Evolutionary conservation across 2,329 filamentous ascomycete species (phyloP).

Genomic region (Dichotomopilus funicola): DNA sequence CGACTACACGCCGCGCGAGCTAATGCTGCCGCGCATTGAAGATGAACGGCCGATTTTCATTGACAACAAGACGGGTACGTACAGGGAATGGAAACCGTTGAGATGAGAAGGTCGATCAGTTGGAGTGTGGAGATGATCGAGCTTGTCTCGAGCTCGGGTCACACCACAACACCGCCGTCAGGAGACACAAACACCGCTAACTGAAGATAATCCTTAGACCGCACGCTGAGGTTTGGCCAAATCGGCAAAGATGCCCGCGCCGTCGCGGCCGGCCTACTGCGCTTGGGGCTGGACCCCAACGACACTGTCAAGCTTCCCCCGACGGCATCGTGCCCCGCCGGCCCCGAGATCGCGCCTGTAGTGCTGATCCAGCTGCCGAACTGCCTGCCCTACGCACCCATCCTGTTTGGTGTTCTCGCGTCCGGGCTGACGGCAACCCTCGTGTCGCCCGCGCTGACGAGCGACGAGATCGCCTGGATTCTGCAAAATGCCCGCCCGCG

Average conservation of each 20-base stretch:
- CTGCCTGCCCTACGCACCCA: slow-evolving; percentile 33
- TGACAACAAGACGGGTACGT: slow-evolving; percentile 35
- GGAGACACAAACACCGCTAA: neutral
- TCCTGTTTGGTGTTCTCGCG: slow-evolving; percentile 34
- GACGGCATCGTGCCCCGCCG: slow-evolving; percentile 32
- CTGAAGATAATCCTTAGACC: slow-evolving; percentile 24
- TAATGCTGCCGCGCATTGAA: slow-evolving; percentile 29
- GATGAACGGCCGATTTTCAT: slow-evolving; percentile 33
- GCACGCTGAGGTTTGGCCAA: slow-evolving; percentile 31
- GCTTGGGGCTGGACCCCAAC: slow-evolving; percentile 32
- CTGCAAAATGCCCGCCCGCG: slow-evolving; percentile 35
- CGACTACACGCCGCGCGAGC: slow-evolving; percentile 26
- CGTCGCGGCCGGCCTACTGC: slow-evolving; percentile 31
- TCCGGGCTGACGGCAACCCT: slow-evolving; percentile 36
- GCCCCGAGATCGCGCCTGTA: slow-evolving; percentile 35
- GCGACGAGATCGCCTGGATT: slow-evolving; percentile 36
- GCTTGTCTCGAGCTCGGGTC: neutral
- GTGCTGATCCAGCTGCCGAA: slow-evolving; percentile 39
- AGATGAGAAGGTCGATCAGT: neutral
- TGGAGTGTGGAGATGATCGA: neutral
- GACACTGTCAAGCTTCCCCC: slow-evolving; percentile 31
- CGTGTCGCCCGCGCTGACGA: slow-evolving; percentile 35
- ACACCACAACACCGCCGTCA: no score
- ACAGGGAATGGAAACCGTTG: neutral
- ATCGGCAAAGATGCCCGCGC: slow-evolving; percentile 31